phyloP scores from a whole-genome alignment of 2,329 filamentous ascomycete genomes.

The Curvularia spicifera region DNA sequence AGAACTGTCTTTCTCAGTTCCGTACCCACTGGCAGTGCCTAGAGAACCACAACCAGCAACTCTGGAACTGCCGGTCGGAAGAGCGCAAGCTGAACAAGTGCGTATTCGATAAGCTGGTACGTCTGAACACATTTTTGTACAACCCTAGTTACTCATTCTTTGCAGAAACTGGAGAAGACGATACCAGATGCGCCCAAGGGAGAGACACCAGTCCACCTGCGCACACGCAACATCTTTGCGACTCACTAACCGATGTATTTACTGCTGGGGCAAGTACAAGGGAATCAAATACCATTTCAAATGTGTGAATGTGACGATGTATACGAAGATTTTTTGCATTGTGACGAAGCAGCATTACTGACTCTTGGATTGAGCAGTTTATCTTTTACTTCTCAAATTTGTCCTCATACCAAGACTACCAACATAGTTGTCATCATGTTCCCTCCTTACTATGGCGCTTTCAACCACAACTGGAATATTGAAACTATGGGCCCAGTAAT shows the following conservation, averaged over 20 bases:
- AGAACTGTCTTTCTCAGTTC: constrained; percentile 89
- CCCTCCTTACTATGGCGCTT: too few relatives aligned
- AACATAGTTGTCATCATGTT: too few relatives aligned
- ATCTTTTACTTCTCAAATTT: not conserved
- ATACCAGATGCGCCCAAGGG: constrained; percentile 59
- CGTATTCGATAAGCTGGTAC: constrained; percentile 92
- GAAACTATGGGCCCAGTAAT: too few relatives aligned
- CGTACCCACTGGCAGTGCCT: constrained; percentile 93
- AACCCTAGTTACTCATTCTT: constrained; percentile 6
- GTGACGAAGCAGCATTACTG: constrained; percentile 18
- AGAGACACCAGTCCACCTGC: constrained; percentile 57
- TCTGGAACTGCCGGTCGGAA: constrained; percentile 89
- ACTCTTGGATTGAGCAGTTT: constrained; percentile 6
- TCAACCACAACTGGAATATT: too few relatives aligned
- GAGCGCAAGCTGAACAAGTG: constrained; percentile 95
- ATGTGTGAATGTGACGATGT: constrained; percentile 2
- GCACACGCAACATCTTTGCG: constrained; percentile 54
- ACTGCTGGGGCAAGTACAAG: constrained; percentile 23
- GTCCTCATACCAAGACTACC: not conserved
- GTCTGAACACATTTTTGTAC: constrained; percentile 46
- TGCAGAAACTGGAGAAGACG: constrained; percentile 59
- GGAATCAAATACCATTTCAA: constrained; percentile 24
- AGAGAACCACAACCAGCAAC: constrained; percentile 96
- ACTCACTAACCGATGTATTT: constrained; percentile 45
- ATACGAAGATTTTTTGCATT: constrained; percentile 13